Evolutionary conservation across 164 flowering plant genomes (phyloP), one percentile per base, ranked within the genome.

Genomic region (Vitis rupestris): DNA sequence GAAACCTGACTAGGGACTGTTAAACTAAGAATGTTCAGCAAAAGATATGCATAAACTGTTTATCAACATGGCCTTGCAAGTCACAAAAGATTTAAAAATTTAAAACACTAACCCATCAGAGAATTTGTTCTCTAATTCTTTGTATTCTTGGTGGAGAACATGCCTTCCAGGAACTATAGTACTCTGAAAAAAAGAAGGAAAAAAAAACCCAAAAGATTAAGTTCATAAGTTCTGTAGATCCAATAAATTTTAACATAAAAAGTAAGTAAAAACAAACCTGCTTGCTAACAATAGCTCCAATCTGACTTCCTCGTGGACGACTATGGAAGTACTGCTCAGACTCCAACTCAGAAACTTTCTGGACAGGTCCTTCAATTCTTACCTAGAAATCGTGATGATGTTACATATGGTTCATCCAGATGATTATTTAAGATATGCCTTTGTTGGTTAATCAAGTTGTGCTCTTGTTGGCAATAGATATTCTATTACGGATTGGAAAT

Each of bases 221-320:
- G 47, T 63, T 4, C 12, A 62, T 50, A 37, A 23, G 23, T 10
- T 47, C 51, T 15, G 9, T 4, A 14, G 30, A 5, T 50, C 16
- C 31, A 13, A 72, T 3, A 59, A 16, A 53, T 31, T 14, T 70
- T 27, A 27, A 12, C 48, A 61, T 15, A 63, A 37, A 59, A 51
- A 68, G 61, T 10, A 67, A 64, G 44, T 37, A 16, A 54, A 30
- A 57, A 52, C 27, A 52, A 50, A 89, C 97, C 92, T 94, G 97
- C 72, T 86, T 79, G 87, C 98, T 89, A 79, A 83, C 95, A 50
- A 90, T 79, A 70, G 97, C 97, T 66, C 97, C 99, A 71, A 93
- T 80, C 75, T 91, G 99, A 82, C 96, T 91, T 77, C 94, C 99
- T 57, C 86, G 86, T 62, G 98, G 97, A 81, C 94, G 97, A 61